A percentile compares a stretch with the other conserved stretches of the same genome.
Evolutionary conservation across 164 flowering plant species (phyloP).

Genomic region (Tetracentron sinense): DNA sequence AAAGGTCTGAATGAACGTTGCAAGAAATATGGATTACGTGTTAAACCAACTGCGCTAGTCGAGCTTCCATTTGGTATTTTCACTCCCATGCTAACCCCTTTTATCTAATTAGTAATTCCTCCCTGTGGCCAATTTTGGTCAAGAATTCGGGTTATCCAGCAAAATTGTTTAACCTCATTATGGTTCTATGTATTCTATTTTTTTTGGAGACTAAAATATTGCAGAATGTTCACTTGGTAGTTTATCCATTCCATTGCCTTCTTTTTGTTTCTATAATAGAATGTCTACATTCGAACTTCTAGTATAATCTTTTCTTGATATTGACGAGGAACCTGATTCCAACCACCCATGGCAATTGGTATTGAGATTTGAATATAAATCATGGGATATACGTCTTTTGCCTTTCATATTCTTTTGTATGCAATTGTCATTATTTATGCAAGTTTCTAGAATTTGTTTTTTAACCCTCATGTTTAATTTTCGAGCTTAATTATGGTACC

Average conservation of each 20-base stretch:
- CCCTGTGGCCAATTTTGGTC: neutral
- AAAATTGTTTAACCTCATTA: neutral
- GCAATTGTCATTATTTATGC: no score
- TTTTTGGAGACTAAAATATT: no score
- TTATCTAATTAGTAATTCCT: neutral
- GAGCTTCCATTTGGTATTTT: constrained; percentile 92
- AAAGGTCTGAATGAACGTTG: constrained; percentile 84
- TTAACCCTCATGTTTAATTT: neutral
- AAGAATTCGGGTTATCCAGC: neutral
- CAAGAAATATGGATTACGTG: constrained; percentile 81
- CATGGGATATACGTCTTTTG: neutral
- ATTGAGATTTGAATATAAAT: neutral
- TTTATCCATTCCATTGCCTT: no score
- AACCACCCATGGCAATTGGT: neutral
- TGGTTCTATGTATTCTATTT: neutral
- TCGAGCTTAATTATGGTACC: no score
- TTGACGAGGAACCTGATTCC: neutral
- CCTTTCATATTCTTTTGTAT: no score
- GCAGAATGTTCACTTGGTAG: no score
- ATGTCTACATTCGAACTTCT: no score
- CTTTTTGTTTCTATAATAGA: no score
- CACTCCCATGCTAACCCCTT: neutral
- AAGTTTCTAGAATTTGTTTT: no score
- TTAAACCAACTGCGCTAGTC: constrained; percentile 64
- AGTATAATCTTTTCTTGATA: no score